phyloP scores from a whole-genome alignment of 2,329 filamentous ascomycete species.

The Ramichloridium luteum region DNA sequence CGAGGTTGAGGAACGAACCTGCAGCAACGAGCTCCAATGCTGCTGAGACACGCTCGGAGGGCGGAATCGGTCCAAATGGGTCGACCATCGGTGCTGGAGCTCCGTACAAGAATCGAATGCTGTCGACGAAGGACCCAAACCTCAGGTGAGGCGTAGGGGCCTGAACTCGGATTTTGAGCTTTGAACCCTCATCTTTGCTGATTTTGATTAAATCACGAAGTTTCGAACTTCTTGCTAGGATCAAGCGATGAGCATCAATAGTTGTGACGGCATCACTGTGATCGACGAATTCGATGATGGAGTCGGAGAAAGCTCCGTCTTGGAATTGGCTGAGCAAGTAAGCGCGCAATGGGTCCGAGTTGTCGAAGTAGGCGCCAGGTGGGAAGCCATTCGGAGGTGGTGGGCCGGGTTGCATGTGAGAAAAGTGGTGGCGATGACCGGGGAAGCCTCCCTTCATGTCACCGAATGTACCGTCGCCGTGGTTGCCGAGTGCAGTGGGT shows the following conservation, averaged over 20 bases:
- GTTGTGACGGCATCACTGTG: constrained; percentile 8
- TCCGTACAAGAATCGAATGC: constrained; percentile 23
- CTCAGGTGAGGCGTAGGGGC: too few relatives aligned
- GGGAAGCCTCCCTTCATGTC: too few relatives aligned
- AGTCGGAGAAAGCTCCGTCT: constrained; percentile 16
- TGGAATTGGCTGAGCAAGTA: constrained; percentile 1
- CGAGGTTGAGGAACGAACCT: constrained; percentile 46
- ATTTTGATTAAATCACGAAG: constrained; percentile 16
- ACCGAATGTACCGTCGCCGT: constrained; percentile 6
- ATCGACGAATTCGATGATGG: constrained; percentile 16
- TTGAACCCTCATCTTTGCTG: constrained; percentile 3
- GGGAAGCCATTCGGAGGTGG: too few relatives aligned
- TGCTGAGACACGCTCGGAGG: constrained; percentile 15
- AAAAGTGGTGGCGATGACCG: too few relatives aligned
- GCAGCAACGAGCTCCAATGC: constrained; percentile 54
- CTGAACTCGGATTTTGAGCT: too few relatives aligned
- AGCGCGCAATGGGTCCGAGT: neutral
- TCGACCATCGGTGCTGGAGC: constrained; percentile 18
- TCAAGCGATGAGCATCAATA: constrained; percentile 21
- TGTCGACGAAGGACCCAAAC: constrained; percentile 19
- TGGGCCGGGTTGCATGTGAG: too few relatives aligned
- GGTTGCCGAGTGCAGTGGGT: constrained; percentile 10
- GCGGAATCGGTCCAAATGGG: constrained; percentile 7
- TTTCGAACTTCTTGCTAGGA: constrained; percentile 21
- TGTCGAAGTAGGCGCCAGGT: constrained; percentile 2